phyloP scores from a whole-genome alignment of 192 early-diverging fungal genomes.

The Blastocladiella britannica region DNA sequence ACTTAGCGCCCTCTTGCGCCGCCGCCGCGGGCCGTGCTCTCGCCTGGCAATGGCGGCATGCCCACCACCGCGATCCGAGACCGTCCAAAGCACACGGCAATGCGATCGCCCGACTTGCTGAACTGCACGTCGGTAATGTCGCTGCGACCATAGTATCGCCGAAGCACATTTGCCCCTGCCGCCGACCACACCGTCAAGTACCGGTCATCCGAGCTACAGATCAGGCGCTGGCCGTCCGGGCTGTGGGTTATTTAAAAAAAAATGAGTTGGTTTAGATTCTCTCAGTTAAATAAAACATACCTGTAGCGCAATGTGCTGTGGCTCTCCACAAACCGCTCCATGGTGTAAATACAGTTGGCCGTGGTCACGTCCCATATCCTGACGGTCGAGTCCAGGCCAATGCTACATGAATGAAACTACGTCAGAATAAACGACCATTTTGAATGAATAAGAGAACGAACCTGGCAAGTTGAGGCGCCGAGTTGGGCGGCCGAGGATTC shows the following conservation, averaged over 20 bases:
- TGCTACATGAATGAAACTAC: too few relatives aligned
- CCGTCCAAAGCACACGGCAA: background rate
- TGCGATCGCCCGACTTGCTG: background rate
- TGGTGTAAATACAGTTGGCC: background rate
- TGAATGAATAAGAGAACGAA: too few relatives aligned
- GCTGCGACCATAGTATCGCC: background rate
- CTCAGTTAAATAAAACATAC: background rate
- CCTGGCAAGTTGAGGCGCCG: background rate
- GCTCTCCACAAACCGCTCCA: background rate
- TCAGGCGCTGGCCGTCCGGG: background rate
- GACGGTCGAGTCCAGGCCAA: background rate
- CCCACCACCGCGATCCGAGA: background rate
- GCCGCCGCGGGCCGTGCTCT: too few relatives aligned
- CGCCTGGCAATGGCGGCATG: background rate
- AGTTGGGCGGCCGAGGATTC: background rate
- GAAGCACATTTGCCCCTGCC: too few relatives aligned
- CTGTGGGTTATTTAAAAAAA: too few relatives aligned
- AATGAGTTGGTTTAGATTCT: too few relatives aligned
- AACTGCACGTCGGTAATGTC: background rate
- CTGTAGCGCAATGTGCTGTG: background rate
- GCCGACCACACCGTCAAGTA: background rate
- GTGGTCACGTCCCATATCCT: background rate
- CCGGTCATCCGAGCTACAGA: background rate
- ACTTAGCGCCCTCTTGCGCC: too few relatives aligned
- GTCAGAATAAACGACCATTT: background rate